phyloP scores from a whole-genome alignment of 2,329 filamentous ascomycete genomes.

The Neopestalotiopsis sp. region DNA sequence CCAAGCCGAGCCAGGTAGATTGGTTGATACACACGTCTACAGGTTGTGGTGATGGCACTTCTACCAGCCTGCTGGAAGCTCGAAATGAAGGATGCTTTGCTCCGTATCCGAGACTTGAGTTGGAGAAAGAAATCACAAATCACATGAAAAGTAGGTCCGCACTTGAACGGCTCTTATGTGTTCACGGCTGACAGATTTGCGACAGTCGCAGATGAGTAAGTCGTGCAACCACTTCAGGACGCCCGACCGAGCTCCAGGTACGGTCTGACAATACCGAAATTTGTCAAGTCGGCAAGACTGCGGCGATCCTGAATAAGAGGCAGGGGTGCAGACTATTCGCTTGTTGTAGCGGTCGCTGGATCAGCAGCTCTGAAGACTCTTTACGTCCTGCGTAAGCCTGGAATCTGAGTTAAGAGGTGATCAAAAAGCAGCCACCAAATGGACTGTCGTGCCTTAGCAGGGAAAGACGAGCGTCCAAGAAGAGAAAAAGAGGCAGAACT shows the following conservation, averaged over 20 bases:
- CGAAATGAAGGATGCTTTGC: slow-evolving; percentile 16
- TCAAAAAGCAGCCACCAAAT: background rate
- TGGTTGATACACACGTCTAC: slow-evolving; percentile 15
- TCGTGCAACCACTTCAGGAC: background rate
- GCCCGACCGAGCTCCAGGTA: background rate
- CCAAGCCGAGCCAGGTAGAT: slow-evolving; percentile 17
- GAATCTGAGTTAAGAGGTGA: background rate
- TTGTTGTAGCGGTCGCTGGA: background rate
- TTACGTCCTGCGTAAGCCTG: background rate
- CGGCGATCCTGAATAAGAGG: background rate
- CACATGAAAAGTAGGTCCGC: slow-evolving; percentile 1
- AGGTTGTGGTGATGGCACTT: slow-evolving; percentile 16
- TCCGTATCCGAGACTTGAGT: slow-evolving; percentile 16
- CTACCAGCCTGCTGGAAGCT: slow-evolving; percentile 13
- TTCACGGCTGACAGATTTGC: background rate
- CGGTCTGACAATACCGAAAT: background rate
- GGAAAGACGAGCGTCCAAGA: background rate
- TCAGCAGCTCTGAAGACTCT: background rate
- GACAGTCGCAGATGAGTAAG: background rate
- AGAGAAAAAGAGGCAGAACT: background rate
- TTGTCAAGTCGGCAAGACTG: background rate
- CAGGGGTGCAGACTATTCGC: background rate
- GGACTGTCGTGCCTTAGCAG: background rate
- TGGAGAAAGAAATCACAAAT: slow-evolving; percentile 16
- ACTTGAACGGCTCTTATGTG: slow-evolving; percentile 3